Base-by-base conservation (phyloP, 768 basidiomycete species). In the Macrocybe gigantea region DNA sequence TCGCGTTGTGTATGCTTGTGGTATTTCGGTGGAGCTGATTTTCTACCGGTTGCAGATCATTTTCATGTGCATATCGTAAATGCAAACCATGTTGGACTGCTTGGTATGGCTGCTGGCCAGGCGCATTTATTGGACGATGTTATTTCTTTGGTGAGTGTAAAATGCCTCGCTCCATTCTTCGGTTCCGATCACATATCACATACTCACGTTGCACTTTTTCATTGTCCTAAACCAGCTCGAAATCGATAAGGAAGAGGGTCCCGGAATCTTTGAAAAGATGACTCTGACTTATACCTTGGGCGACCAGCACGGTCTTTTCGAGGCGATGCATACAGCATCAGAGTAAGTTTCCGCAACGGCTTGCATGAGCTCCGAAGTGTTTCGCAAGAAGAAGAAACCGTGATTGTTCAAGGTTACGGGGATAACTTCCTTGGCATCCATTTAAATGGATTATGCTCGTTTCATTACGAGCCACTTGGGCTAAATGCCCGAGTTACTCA, bases 61-160 rank as follows among this genome's bases (percentile, higher is more conserved):
- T 92, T 96, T 60, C 93, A 97, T 51, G 87, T 96, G 3, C 93
- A 97, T 56, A 83, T 95, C 42, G 89, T 92, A 29, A 87, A 93
- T 56, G 79, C 79, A 0, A 82, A 83, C 51, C 80, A 86, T 53
- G 73, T 75, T 38, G 73, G 65, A 13, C 64, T 81, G 10, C 55
- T 78, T 51, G 87, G 93, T 0, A 87, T 89, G 80, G 69, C 77
- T 0, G 86, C 93, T 0, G 95, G 93, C 1, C 93, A 93, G 59
- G 92, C 94, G 0, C 93, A 96, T 67, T 72, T 97, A 9, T 72
- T 99, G 7, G 95, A 97, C 55, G 92, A 96, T 64, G 63, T 97
- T 44, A 93, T 97, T 50, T 82, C 87, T 2, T 63, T 95, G 65
- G 92, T 93, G 59, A 5, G 6, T 6, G 34, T 15, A 1, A 5